These are phyloP conservation scores for Pontederia paniculata DNA, from an alignment of 176 grass and related monocot genomes.

Conservation along the genomic window DNA sequence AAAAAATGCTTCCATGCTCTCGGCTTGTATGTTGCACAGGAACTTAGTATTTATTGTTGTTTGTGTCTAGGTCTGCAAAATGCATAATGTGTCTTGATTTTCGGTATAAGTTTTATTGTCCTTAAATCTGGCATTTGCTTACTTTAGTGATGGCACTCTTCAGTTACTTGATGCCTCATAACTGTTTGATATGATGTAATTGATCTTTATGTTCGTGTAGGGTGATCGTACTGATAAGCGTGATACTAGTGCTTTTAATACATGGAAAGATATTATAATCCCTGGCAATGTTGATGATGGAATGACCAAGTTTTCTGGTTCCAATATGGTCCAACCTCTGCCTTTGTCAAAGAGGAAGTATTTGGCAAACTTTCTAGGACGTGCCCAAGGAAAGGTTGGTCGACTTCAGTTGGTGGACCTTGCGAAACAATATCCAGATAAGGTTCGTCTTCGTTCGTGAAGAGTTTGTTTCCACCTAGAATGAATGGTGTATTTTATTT, in stretches of 20 bases:
- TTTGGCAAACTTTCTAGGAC: constrained; percentile 86
- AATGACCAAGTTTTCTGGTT: constrained; percentile 51
- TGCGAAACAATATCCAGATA: constrained; percentile 87
- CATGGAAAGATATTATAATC: constrained; percentile 96
- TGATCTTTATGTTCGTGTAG: constrained; percentile 18
- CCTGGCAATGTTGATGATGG: constrained; percentile 90
- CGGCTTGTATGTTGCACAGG: too few relatives aligned
- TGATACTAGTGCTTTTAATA: constrained; percentile 81
- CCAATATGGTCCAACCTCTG: constrained; percentile 45
- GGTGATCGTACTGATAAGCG: constrained; percentile 90
- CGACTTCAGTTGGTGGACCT: constrained; percentile 70
- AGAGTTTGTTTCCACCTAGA: constrained; percentile 9
- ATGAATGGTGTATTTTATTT: not conserved
- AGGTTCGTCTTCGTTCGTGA: constrained; percentile 41
- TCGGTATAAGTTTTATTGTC: too few relatives aligned
- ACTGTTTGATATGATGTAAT: too few relatives aligned
- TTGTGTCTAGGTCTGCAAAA: too few relatives aligned
- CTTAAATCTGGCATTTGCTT: not conserved
- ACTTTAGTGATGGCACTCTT: too few relatives aligned
- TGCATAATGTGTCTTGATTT: too few relatives aligned
- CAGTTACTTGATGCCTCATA: not conserved
- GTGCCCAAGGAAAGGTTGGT: constrained; percentile 68
- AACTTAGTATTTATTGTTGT: too few relatives aligned
- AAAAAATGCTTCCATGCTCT: too few relatives aligned
- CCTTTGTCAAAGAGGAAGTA: constrained; percentile 68